Conservation (phyloP, 2,329 filamentous ascomycete genomes). For the Hypoxylon sp. region DNA sequence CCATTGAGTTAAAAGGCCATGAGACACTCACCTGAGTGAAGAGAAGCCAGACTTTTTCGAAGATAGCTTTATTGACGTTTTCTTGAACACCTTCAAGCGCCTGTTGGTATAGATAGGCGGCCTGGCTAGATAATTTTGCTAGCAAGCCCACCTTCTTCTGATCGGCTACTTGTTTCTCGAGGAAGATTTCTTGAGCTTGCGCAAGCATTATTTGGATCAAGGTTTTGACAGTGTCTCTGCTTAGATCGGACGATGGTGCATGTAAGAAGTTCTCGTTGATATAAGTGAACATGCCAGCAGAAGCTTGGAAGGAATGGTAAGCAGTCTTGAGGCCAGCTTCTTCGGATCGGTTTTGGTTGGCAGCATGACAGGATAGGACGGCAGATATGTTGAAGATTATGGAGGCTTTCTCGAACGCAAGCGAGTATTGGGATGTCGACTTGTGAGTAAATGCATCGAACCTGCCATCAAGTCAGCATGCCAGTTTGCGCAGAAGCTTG, state of each 20-base stretch:
- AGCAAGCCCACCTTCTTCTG: slow-evolving; percentile 92
- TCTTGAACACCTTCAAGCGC: slow-evolving; percentile 92
- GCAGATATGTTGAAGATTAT: slow-evolving; percentile 99
- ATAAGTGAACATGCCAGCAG: slow-evolving; percentile 99
- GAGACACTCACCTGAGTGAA: slow-evolving; percentile 78
- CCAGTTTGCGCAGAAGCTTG: slow-evolving; percentile 24
- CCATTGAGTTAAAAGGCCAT: neutral
- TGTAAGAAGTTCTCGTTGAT: slow-evolving; percentile 99
- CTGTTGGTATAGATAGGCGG: slow-evolving; percentile 88
- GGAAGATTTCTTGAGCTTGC: slow-evolving; percentile 95
- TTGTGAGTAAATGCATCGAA: slow-evolving; percentile 99
- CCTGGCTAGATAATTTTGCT: slow-evolving; percentile 93
- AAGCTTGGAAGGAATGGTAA: slow-evolving; percentile 98
- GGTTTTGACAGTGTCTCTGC: slow-evolving; percentile 94
- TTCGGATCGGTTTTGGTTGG: slow-evolving; percentile 90
- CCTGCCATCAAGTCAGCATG: slow-evolving; percentile 66
- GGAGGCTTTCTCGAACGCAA: slow-evolving; percentile 98
- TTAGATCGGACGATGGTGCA: slow-evolving; percentile 95
- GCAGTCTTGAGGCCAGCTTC: slow-evolving; percentile 95
- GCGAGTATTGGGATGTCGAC: slow-evolving; percentile 94
- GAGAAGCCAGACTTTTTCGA: slow-evolving; percentile 93
- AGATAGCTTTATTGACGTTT: slow-evolving; percentile 90
- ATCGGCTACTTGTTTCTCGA: slow-evolving; percentile 95
- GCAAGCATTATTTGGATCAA: slow-evolving; percentile 94
- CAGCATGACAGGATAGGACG: slow-evolving; percentile 95